phyloP scores from a whole-genome alignment of 169 alveolate genomes.

The Toxoplasma gondii region DNA sequence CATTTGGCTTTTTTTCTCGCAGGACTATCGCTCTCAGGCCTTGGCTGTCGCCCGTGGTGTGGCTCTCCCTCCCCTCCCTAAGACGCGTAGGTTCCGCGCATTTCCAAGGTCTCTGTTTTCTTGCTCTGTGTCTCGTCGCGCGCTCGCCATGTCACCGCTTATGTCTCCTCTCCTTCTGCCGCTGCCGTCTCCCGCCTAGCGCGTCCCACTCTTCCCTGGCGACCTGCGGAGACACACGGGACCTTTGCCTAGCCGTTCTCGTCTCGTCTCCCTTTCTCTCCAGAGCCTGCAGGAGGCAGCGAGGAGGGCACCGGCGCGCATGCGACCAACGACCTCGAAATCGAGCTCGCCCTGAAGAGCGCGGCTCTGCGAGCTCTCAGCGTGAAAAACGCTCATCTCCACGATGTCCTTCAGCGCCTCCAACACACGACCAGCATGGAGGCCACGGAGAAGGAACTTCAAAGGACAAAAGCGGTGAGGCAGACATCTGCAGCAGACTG shows the following conservation, averaged over 20 bases:
- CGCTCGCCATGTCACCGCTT: neutral
- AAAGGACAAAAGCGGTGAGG: neutral
- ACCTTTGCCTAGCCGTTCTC: neutral
- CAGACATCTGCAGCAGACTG: too few relatives aligned
- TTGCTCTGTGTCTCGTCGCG: neutral
- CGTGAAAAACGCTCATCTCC: slow-evolving; percentile 20
- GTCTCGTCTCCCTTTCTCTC: neutral
- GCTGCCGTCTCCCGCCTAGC: neutral
- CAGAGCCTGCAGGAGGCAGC: neutral
- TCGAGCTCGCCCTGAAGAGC: neutral
- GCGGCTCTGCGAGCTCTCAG: slow-evolving; percentile 27
- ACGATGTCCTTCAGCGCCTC: slow-evolving; percentile 29
- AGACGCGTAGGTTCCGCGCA: neutral
- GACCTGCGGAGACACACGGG: neutral
- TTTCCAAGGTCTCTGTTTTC: neutral
- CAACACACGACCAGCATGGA: neutral
- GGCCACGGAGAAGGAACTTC: neutral
- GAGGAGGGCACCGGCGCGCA: neutral
- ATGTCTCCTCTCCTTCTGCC: neutral
- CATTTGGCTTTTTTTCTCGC: neutral
- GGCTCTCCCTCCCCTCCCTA: neutral
- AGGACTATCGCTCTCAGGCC: neutral
- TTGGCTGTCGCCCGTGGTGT: neutral
- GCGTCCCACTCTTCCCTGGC: too few relatives aligned
- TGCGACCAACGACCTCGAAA: neutral